Evolutionary conservation across 495 filamentous ascomycete genomes (phyloP), one percentile per base, ranked within the genome.

Genomic region (Xylaria telfairii): DNA sequence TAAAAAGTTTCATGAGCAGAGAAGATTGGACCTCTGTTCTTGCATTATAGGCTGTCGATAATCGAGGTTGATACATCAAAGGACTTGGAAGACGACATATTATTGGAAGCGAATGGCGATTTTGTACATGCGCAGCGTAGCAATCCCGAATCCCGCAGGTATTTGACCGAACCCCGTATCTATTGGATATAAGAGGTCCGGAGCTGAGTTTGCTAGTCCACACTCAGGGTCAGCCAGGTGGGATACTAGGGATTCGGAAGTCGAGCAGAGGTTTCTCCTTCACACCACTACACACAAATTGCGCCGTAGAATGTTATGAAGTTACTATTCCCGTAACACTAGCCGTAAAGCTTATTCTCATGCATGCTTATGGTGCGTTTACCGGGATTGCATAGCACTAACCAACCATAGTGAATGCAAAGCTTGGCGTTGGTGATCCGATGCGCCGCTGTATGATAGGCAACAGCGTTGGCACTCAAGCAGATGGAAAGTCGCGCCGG

Each of bases 11-110:
- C 13, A 56, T 56, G 26, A 28, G 51, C 2, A 56, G 51, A 56
- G 51, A 56, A 56, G 51, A 56, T 30, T 56, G 51, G 51, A 56
- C 10, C 51, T 56, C 26, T 56, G 51, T 56, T 56, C 51, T 56
- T 56, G 51, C 51, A 30, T 30, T 56, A 10, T 56, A 56, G 51
- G 51, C 51, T 56, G 51, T 32, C 51, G 26, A 56, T 30, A 26
- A 56, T 56, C 10, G 28, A 30, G 51, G 51, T 56, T 28, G 51
- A 56, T 56, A 56, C 12, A 24, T 24, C 5, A 6, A 56, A 56
- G 51, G 26, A 56, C 51, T 56, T 24, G n/a, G 51, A 15, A 28
- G 51, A 56, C 51, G 28, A 30, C 51, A 32, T 56, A 56, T 56
- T 32, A 56, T 30, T 56, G 51, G 51, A 56, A 56, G 28, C 4